A percentile compares a stretch with the other conserved stretches of the same genome.
Conservation (phyloP, 208 protist genomes). For the Acanthamoeba healyi region DNA sequence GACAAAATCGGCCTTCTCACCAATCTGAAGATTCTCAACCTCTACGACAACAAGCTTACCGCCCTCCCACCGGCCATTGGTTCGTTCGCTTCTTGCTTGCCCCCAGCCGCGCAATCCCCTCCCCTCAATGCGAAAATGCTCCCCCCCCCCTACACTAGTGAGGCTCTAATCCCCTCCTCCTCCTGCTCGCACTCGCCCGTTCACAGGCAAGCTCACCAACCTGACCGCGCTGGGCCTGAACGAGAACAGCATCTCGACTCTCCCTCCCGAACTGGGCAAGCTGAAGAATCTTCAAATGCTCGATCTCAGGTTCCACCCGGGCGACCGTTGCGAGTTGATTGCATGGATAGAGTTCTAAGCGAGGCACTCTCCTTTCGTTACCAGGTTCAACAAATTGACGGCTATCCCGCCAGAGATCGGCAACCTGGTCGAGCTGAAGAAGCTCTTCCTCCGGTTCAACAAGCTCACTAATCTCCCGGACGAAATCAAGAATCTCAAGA, state of each 20-base stretch:
- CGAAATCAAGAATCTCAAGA: conserved; percentile 72
- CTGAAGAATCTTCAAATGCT: conserved; percentile 28
- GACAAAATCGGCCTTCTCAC: conserved; percentile 60
- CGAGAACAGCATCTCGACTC: conserved; percentile 46
- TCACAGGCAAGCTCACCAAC: conserved; percentile 43
- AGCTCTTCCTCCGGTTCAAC: conserved; percentile 76
- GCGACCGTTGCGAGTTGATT: too few relatives aligned
- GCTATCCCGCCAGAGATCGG: conserved; percentile 24
- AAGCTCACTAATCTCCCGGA: conserved; percentile 72
- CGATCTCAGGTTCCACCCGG: conserved; percentile 30
- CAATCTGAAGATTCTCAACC: conserved; percentile 60
- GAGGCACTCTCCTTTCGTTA: background rate
- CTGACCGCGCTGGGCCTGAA: conserved; percentile 48
- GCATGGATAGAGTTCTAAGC: background rate
- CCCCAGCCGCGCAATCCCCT: too few relatives aligned
- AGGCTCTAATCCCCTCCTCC: background rate
- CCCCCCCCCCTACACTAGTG: background rate
- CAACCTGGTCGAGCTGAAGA: conserved; percentile 5
- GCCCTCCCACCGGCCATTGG: conserved; percentile 27
- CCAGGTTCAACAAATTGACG: conserved; percentile 54
- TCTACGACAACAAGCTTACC: conserved; percentile 63
- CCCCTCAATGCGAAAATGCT: too few relatives aligned
- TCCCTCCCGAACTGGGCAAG: conserved; percentile 8
- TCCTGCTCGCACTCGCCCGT: background rate
- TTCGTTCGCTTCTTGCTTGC: background rate